Conservation (phyloP, 495 filamentous ascomycete genomes). For the Hypoxylon fuscum region DNA sequence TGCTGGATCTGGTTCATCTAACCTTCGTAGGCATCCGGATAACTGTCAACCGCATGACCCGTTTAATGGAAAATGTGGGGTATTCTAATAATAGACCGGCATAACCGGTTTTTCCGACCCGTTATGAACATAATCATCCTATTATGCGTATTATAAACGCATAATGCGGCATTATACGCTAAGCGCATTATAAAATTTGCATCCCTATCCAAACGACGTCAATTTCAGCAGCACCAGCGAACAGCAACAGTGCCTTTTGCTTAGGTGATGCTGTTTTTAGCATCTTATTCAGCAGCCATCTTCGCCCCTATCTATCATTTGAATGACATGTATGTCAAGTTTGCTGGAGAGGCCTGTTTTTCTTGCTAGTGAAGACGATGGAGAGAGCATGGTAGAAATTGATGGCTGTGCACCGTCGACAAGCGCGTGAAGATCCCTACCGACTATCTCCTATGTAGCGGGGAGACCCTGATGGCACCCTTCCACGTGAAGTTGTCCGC, state of each 20-base stretch:
- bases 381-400: conserved; percentile 5
- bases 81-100: no score
- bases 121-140: no score
- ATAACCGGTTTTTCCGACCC: no score
- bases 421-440: conserved; percentile 22
- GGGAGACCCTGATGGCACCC: conserved; percentile 37
- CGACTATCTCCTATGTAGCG: conserved; percentile 13
- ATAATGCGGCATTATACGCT: no score
- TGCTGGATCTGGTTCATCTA: no score
- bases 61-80: no score
- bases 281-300: conserved; percentile 30
- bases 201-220: no score
- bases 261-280: conserved; percentile 27
- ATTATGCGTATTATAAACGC: no score
- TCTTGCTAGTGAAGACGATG: conserved; percentile 8
- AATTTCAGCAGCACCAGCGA: conserved; percentile 8
- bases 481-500: conserved; percentile 36
- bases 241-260: conserved; percentile 18
- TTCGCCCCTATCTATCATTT: neutral
- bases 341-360: conserved; percentile 22
- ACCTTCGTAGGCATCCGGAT: no score
- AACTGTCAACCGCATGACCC: no score
- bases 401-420: conserved; percentile 19
- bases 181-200: no score
- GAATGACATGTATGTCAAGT: conserved; percentile 1